Evolutionary conservation across 805 yeast genomes (phyloP), one percentile per base, ranked within the genome.

Genomic region (Limtongozyma cylindracea): DNA sequence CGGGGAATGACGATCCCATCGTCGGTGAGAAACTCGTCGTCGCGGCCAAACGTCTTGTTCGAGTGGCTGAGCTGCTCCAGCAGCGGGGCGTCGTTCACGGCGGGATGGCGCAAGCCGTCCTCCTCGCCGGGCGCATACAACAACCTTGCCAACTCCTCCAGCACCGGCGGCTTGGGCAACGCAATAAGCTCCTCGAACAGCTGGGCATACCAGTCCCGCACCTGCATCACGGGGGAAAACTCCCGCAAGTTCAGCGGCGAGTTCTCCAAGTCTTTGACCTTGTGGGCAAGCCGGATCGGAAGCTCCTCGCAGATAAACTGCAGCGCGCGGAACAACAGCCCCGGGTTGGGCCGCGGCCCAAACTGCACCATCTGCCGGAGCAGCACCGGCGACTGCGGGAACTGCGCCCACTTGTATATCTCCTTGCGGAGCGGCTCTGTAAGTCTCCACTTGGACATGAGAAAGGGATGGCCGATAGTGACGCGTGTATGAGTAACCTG

Each of bases 351-450:
- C 20, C 58, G 50, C 7, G 70, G 66, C 3, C 94, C 93, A 47
- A 78, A 73, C 38, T 74, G 88, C 11, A 78, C 93, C 92, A 78
- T 77, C 41, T 77, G 92, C 26, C 78, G 55, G 27, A 78, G 47
- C 3, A 80, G 68, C 3, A 78, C 77, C 1, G 91, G 80, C 3
- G 91, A 74, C 20, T 82, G 88, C 8, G 78, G 72, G 29, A 68
- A 56, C 23, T 56, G 51, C 3, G 92, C 80, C 49, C 66, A 71
- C 29, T 53, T 58, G 34, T 56, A 52, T 26, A 72, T 65, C 34
- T 56, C 47, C 16, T 62, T 60, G 27, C 61, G 49, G 25, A 73
- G 49, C 16, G 49, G 33, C 13, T 43, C 38, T 6, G 66, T 56
- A 18, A 61, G 37, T 31, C 53, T 49, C 70, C 70, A 62, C 15